Evolutionary conservation across 2,329 filamentous ascomycete genomes (phyloP), one percentile per base, ranked within the genome.

Genomic region (Aplosporella prunicola): DNA sequence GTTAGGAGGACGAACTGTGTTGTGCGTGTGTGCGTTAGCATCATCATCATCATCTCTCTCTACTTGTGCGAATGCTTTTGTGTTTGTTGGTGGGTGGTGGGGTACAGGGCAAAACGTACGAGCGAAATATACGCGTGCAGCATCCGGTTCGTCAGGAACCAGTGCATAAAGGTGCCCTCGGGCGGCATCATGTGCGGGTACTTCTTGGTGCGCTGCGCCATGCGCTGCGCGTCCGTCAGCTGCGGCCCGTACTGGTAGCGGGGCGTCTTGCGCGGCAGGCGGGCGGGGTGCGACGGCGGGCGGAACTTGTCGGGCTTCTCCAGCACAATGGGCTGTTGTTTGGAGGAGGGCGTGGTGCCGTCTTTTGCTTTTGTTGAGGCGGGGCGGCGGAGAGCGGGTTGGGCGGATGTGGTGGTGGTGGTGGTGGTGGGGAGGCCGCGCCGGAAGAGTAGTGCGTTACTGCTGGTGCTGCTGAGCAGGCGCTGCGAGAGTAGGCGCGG

Each of bases 181-280:
- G 87, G 79, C 31, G 89, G 82, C 71, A 93, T 87, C 72, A 93
- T 79, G 50, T 88, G 80, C 1, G 91, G 91, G 57, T 96, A 96
- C 46, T 82, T 68, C 58, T 75, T 82, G 46, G 63, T 73, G 47
- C 68, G 71, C 66, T 85, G 85, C 43, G 71, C 72, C 44, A 72
- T 65, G 34, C 69, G 63, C 59, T 93, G 81, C 35, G 78, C 71
- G 14, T 71, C 65, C 11, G 75, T 78, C 43, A 87, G 63, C 15
- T 75, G 63, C 13, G 85, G 82, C 24, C 86, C 87, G 56, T 93
- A 93, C 58, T 80, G 76, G 50, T 72, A 70, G 20, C 80, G 78
- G 5, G 66, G 58, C 35, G 62, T 61, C 46, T 71, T 69, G 44
- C 71, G 68, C 38, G 73, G 70, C 20, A 86, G 71, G 5, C 82